Evolutionary conservation across 306 rosid genomes (phyloP).

Genomic region (Sphenostylis stenocarpa): DNA sequence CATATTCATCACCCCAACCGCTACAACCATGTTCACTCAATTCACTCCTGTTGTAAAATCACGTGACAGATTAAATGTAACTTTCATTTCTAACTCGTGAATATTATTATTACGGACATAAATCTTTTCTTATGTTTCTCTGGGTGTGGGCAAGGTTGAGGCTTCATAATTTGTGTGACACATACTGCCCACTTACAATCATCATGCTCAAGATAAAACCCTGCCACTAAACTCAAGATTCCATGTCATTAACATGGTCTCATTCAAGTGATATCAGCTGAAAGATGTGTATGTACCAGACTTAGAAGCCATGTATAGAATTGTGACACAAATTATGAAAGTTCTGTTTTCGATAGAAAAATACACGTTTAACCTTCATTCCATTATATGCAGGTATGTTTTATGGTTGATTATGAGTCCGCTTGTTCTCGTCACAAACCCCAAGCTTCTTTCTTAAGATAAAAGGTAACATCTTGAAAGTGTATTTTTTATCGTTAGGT

Average conservation of each 20-base stretch:
- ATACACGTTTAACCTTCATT: constrained; percentile 30
- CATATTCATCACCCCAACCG: constrained; percentile 8
- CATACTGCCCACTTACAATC: constrained; percentile 2
- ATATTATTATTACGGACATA: constrained; percentile 26
- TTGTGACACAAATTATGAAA: constrained; percentile 9
- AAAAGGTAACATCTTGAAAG: constrained; percentile 36
- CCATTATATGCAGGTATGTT: not conserved
- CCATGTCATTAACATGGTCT: constrained; percentile 8
- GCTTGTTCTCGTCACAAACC: constrained; percentile 24
- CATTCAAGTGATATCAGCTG: not conserved
- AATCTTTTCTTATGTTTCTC: not conserved
- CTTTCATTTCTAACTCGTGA: constrained; percentile 39
- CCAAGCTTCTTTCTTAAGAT: constrained; percentile 38
- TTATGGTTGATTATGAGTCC: not conserved
- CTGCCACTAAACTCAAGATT: constrained; percentile 16
- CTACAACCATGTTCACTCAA: constrained; percentile 24
- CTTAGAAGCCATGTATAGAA: not conserved
- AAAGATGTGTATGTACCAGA: not conserved
- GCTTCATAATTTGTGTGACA: constrained; percentile 19
- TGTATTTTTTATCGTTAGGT: constrained; percentile 30
- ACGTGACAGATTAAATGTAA: constrained; percentile 48
- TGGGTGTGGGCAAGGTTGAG: not conserved
- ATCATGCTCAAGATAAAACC: constrained; percentile 15
- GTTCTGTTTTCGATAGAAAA: constrained; percentile 18
- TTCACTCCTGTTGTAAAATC: constrained; percentile 20